These are phyloP conservation scores for Neonectria coccinea DNA, from an alignment of 2,329 filamentous ascomycete species.

Conservation along the genomic window DNA sequence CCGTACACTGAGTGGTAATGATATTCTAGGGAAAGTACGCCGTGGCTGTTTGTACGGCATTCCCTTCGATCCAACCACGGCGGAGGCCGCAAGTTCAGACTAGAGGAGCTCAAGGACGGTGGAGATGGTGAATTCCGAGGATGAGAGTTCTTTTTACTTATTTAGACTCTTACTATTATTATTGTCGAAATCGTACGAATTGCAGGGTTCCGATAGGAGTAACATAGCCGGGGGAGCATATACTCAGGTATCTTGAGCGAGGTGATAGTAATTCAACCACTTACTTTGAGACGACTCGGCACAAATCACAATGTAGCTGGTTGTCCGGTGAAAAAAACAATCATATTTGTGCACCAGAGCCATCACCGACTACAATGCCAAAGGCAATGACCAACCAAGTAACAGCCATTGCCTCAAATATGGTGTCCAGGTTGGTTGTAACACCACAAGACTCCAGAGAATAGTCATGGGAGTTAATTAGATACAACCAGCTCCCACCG, in stretches of 20 bases:
- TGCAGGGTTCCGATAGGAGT: not conserved
- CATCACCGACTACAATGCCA: conserved; percentile 8
- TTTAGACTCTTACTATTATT: conserved; percentile 22
- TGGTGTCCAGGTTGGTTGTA: not conserved
- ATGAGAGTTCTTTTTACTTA: conserved; percentile 22
- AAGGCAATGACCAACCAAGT: conserved; percentile 22
- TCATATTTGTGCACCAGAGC: conserved; percentile 22
- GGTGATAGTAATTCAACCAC: not conserved
- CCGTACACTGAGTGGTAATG: too few relatives aligned
- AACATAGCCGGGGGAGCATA: not conserved
- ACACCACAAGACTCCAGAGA: too few relatives aligned
- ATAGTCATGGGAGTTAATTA: too few relatives aligned
- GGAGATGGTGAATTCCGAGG: not conserved
- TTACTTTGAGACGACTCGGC: not conserved
- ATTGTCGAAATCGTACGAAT: not conserved
- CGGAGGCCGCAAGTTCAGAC: conserved; percentile 29
- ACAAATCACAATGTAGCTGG: not conserved
- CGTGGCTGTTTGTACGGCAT: too few relatives aligned
- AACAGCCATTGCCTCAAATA: conserved; percentile 16
- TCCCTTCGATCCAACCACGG: conserved; percentile 32
- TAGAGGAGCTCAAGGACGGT: conserved; percentile 26
- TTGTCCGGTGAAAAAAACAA: conserved; percentile 19
- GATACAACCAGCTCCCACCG: not conserved
- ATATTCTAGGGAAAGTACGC: too few relatives aligned
- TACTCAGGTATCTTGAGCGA: too few relatives aligned